Conservation (phyloP, 2,329 filamentous ascomycete genomes). For the Verticillium dahliae region DNA sequence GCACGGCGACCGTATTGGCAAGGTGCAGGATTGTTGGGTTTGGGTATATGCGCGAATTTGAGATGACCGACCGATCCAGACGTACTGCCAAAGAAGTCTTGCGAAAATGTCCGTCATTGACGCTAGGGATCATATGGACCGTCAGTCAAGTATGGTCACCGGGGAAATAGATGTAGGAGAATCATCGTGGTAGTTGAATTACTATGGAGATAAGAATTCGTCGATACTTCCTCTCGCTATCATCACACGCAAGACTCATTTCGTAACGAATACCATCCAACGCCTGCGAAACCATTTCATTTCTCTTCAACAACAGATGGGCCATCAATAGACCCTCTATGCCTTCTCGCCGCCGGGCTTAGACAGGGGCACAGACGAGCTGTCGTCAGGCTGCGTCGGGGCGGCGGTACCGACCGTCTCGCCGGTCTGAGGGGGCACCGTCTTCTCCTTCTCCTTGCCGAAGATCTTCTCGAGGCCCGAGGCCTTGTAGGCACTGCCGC, state of each 20-base stretch:
- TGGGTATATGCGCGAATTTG: too few relatives aligned
- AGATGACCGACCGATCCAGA: too few relatives aligned
- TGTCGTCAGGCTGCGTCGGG: constrained; percentile 9
- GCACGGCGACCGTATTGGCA: too few relatives aligned
- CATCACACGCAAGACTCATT: background rate
- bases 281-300: background rate
- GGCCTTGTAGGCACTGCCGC: constrained; percentile 53
- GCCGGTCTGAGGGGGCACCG: constrained; percentile 49
- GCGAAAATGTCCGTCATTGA: too few relatives aligned
- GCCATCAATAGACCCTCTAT: background rate
- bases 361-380: constrained; percentile 9
- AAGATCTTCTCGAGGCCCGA: constrained; percentile 51
- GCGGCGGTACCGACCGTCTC: constrained; percentile 23
- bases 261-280: background rate
- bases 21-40: too few relatives aligned
- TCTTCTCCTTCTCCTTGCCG: constrained; percentile 43
- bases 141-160: too few relatives aligned
- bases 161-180: too few relatives aligned
- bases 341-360: constrained; percentile 16
- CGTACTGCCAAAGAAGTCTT: too few relatives aligned
- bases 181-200: background rate
- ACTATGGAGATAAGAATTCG: background rate
- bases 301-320: background rate
- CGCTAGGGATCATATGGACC: too few relatives aligned
- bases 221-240: background rate